Percentiles rank a stretch among this genome's conserved stretches.
These are phyloP conservation scores for Arthrobotrys megalospora DNA, from an alignment of 2,329 filamentous ascomycete genomes.

Conservation along the genomic window DNA sequence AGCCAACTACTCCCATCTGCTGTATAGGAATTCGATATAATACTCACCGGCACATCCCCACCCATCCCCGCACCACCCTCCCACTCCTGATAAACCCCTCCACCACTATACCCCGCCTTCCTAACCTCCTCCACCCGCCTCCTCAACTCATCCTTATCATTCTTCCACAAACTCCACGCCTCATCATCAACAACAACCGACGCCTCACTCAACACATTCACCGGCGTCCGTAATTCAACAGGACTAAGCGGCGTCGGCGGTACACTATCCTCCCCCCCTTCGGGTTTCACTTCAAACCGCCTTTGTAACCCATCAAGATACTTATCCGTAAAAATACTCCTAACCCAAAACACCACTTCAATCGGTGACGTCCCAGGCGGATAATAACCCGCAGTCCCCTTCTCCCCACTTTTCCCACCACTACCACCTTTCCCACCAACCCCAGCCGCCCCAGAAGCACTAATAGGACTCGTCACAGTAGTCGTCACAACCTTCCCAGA, in stretches of 20 bases:
- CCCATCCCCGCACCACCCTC: conserved; percentile 25
- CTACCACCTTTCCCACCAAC: background rate
- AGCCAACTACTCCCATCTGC: background rate
- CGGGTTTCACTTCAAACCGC: conserved; percentile 16
- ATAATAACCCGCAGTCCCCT: background rate
- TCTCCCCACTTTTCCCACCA: background rate
- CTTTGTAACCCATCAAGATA: conserved; percentile 20
- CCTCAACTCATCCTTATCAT: conserved; percentile 41
- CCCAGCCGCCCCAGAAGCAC: background rate
- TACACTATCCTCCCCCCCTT: background rate
- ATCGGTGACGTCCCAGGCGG: conserved; percentile 42
- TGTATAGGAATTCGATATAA: background rate
- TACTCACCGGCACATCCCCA: conserved; percentile 49
- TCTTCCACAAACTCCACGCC: conserved; percentile 49
- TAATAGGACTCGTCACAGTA: conserved; percentile 3
- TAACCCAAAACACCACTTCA: conserved; percentile 36
- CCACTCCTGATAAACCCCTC: conserved; percentile 50
- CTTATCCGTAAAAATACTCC: conserved; percentile 51
- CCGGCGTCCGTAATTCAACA: conserved; percentile 35
- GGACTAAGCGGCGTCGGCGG: conserved; percentile 22
- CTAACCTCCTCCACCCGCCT: conserved; percentile 31
- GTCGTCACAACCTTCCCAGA: conserved; percentile 12
- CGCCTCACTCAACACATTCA: background rate
- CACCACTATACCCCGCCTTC: conserved; percentile 6
- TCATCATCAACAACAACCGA: conserved; percentile 50